A percentile compares a stretch with the other conserved stretches of the same genome.
Conservation (phyloP, 1,284 basidiomycete genomes). For the Amylostereum chailletii region DNA sequence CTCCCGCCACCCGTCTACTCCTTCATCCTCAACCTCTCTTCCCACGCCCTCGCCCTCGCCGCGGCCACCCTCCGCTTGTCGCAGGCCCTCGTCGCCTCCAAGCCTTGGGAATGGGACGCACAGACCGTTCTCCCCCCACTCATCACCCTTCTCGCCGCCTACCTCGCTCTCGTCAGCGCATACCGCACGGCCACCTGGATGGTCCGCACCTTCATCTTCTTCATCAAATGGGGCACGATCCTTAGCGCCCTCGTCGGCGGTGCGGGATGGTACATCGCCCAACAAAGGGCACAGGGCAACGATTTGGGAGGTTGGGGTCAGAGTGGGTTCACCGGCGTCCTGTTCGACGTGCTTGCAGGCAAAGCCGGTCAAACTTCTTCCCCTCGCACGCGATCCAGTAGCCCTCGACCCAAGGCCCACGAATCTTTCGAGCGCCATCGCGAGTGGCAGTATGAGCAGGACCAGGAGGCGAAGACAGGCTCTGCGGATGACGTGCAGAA, state of each 20-base stretch:
- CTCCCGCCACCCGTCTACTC: constrained; percentile 51
- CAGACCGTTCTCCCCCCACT: constrained; percentile 64
- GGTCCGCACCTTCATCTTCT: constrained; percentile 53
- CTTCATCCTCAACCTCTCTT: constrained; percentile 39
- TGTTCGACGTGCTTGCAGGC: constrained; percentile 38
- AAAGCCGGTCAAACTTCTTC: constrained; percentile 21
- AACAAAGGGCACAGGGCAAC: constrained; percentile 22
- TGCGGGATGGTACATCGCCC: constrained; percentile 43
- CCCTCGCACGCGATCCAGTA: constrained; percentile 19
- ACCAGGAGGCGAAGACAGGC: constrained; percentile 16
- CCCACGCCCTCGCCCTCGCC: constrained; percentile 42
- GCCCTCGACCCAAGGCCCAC: constrained; percentile 46
- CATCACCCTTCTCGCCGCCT: constrained; percentile 61
- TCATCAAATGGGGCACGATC: constrained; percentile 68
- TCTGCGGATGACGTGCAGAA: constrained; percentile 25
- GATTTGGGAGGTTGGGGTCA: constrained; percentile 14
- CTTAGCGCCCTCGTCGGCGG: constrained; percentile 41
- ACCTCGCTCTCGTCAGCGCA: constrained; percentile 61
- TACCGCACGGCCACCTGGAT: constrained; percentile 72
- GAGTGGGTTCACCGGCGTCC: constrained; percentile 30
- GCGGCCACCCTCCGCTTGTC: constrained; percentile 40
- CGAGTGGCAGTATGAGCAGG: constrained; percentile 49
- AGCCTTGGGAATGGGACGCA: constrained; percentile 52
- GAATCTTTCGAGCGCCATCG: constrained; percentile 54
- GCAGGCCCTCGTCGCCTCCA: constrained; percentile 35